Evolutionary conservation across 495 filamentous ascomycete species (phyloP).

Genomic region (Talaromyces borbonicus): DNA sequence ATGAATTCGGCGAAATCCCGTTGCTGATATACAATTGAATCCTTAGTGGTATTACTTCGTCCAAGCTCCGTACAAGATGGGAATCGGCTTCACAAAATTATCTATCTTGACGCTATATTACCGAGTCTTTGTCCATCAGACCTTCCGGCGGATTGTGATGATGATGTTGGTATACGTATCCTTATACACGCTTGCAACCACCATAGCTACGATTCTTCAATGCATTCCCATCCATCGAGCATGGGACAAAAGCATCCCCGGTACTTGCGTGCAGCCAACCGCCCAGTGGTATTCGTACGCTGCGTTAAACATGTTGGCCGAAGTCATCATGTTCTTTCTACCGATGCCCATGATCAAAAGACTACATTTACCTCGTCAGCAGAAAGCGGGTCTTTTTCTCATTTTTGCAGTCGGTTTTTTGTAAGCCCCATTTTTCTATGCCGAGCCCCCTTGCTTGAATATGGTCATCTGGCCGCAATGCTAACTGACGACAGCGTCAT

Average conservation of each 20-base stretch:
- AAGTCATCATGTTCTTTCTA: slow-evolving; percentile 29
- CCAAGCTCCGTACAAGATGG: slow-evolving; percentile 13
- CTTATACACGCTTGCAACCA: slow-evolving; percentile 14
- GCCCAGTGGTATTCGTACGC: slow-evolving; percentile 12
- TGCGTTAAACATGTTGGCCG: slow-evolving; percentile 21
- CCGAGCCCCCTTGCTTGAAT: not conserved
- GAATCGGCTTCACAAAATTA: slow-evolving; percentile 12
- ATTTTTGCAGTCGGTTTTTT: slow-evolving; percentile 30
- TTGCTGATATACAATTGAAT: not conserved
- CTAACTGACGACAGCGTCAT: not conserved
- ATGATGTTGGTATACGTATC: slow-evolving; percentile 10
- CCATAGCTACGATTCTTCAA: slow-evolving; percentile 17
- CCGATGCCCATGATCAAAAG: slow-evolving; percentile 25
- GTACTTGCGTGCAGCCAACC: slow-evolving; percentile 10
- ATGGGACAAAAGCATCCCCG: slow-evolving; percentile 16
- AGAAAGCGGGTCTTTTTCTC: slow-evolving; percentile 21
- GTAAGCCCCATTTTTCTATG: too few species aligned
- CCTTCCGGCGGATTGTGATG: slow-evolving; percentile 14
- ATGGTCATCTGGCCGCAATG: too few species aligned
- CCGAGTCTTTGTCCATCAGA: slow-evolving; percentile 14
- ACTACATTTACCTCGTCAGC: slow-evolving; percentile 22
- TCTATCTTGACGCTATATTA: slow-evolving; percentile 15
- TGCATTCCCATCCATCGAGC: slow-evolving; percentile 19
- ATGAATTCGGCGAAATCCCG: not conserved
- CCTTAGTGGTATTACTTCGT: slow-evolving; percentile 16